These are phyloP conservation scores for Theileria parva DNA, from an alignment of 169 alveolate species.

Conservation along the genomic window DNA sequence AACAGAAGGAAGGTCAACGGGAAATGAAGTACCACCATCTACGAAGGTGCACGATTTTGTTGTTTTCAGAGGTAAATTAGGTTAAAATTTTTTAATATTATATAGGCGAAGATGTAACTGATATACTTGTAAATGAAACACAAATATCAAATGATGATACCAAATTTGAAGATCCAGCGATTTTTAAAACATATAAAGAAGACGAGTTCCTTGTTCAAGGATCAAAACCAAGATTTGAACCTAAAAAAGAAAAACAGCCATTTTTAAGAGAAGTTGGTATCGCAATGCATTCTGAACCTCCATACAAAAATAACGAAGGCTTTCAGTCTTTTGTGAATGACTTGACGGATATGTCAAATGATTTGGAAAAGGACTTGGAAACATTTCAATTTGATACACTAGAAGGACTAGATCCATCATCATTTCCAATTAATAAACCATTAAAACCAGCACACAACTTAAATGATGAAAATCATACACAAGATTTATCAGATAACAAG, in stretches of 20 bases:
- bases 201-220: neutral
- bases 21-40: constrained; percentile 82
- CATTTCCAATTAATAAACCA: neutral
- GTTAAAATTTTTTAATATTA: neutral
- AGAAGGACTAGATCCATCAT: neutral
- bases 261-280: neutral
- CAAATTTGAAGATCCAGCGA: constrained; percentile 55
- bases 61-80: constrained; percentile 74
- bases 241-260: neutral
- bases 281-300: neutral
- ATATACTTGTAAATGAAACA: constrained; percentile 78
- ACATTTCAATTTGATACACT: constrained; percentile 27
- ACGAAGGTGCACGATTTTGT: constrained; percentile 78
- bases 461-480: neutral
- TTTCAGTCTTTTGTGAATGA: neutral
- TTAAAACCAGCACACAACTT: neutral
- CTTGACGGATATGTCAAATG: neutral
- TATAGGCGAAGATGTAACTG: constrained; percentile 79
- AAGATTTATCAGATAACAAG: neutral
- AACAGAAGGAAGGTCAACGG: constrained; percentile 83
- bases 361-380: constrained; percentile 22
- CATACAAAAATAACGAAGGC: neutral
- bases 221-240: constrained; percentile 1
- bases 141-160: constrained; percentile 63
- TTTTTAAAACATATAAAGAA: constrained; percentile 25